Percentiles rank a stretch among this genome's conserved stretches.
phyloP scores from a whole-genome alignment of 495 filamentous ascomycete genomes.

The Hypoxylon trugodes region DNA sequence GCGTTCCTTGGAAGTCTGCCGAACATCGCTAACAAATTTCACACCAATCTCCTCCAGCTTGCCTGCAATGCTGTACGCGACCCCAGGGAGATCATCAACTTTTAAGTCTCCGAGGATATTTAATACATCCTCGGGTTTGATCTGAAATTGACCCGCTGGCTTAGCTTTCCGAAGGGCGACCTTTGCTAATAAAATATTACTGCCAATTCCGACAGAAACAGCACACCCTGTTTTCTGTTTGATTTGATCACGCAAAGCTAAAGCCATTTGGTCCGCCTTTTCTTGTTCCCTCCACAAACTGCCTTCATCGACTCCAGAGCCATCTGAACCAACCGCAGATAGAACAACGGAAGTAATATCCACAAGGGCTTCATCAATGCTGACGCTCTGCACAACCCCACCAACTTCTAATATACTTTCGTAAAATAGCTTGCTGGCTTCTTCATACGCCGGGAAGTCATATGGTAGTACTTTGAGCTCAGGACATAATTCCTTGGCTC shows the following conservation, averaged over 20 bases:
- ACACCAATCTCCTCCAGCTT: constrained; percentile 89
- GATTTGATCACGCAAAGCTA: constrained; percentile 69
- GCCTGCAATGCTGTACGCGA: constrained; percentile 83
- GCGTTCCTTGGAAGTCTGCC: constrained; percentile 75
- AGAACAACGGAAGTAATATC: constrained; percentile 77
- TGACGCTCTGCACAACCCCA: constrained; percentile 91
- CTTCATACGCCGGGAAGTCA: constrained; percentile 93
- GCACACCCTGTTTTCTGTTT: constrained; percentile 79
- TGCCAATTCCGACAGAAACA: constrained; percentile 94
- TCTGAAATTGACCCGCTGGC: constrained; percentile 83
- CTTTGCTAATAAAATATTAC: constrained; percentile 89
- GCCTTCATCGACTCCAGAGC: constrained; percentile 71
- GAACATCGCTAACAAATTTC: constrained; percentile 81
- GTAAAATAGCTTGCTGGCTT: constrained; percentile 89
- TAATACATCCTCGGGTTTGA: constrained; percentile 80
- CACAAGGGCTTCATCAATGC: constrained; percentile 91
- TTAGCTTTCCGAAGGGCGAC: constrained; percentile 91
- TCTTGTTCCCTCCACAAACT: constrained; percentile 83
- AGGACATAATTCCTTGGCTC: constrained; percentile 82
- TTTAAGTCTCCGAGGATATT: constrained; percentile 77
- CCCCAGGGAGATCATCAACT: constrained; percentile 84
- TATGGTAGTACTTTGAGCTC: constrained; percentile 88
- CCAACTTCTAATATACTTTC: constrained; percentile 79
- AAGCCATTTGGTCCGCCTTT: constrained; percentile 78
- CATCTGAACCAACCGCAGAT: constrained; percentile 71